Evolutionary conservation across 1,284 basidiomycete genomes (phyloP), one percentile per base, ranked within the genome.

Genomic region (Apiotrichum akiyoshidainum): DNA sequence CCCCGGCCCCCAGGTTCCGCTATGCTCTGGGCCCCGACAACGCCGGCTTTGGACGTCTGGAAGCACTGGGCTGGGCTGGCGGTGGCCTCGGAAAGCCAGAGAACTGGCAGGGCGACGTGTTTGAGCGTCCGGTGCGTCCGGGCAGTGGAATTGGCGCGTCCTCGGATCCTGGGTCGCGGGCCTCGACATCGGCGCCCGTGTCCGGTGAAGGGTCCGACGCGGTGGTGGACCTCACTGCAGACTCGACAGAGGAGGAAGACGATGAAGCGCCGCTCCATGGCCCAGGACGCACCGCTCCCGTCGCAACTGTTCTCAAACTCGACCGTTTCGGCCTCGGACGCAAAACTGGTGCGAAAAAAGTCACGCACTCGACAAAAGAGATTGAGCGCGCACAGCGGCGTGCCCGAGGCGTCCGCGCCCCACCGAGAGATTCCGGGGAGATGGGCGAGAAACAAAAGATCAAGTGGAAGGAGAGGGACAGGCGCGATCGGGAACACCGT

Each of bases 11-110:
- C 22, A 52, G 62, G 1, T 41, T 52, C 26, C 40, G 21, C 7
- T 77, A 77, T 58, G 71, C 65, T 35, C 65, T 77, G 17, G 75
- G 75, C 6, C 73, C 73, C 12, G 72, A 74, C 19, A 75, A 77
- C 51, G 71, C 66, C 16, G 75, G 75, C 1, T 75, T 73, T 51
- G 66, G 59, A 12, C 59, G 75, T n/a, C 54, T 77, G 33, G 59
- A 62, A 22, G 60, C 67, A 12, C 55, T 72, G 14, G 75, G 75
- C 1, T 77, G 73, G 75, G 63, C 60, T 16, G 75, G 75, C 12
- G 73, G 75, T 5, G 75, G 75, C 4, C 55, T 76, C 11, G 74
- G 74, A 14, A 58, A 64, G 54, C 71, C 72, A 1, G 64, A 54
- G 13, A 65, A 61, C 0, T 67, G 69, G 67, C 45, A 31, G 5